phyloP scores from a whole-genome alignment of 2,329 filamentous ascomycete genomes.

The Aureobasidium sp. region DNA sequence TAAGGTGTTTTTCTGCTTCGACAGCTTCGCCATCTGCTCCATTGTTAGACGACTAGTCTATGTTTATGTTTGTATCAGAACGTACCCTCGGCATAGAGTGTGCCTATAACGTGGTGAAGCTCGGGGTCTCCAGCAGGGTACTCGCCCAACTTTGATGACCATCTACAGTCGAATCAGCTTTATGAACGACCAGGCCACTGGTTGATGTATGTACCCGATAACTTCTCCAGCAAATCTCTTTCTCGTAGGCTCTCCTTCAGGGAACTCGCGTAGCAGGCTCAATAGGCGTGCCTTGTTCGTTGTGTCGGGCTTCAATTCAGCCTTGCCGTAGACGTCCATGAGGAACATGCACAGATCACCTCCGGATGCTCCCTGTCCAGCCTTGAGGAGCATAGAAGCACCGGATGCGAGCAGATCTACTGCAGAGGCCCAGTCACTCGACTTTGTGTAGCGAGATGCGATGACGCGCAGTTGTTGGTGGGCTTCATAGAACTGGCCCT shows the following conservation, averaged over 20 bases:
- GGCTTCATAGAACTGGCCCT: slow-evolving; percentile 94
- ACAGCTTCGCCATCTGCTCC: slow-evolving; percentile 69
- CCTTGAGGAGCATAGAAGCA: slow-evolving; percentile 75
- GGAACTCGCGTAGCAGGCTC: slow-evolving; percentile 71
- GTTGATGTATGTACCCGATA: slow-evolving; percentile 51
- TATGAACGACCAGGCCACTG: background rate
- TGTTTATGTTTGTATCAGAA: background rate
- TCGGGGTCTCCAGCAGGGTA: slow-evolving; percentile 89
- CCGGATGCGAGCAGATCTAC: slow-evolving; percentile 81
- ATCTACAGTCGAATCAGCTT: slow-evolving; percentile 37
- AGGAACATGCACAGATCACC: slow-evolving; percentile 83
- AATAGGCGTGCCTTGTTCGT: slow-evolving; percentile 64
- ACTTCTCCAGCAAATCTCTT: slow-evolving; percentile 89
- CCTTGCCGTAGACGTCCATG: slow-evolving; percentile 85
- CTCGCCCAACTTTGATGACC: slow-evolving; percentile 79
- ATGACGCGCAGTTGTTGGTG: slow-evolving; percentile 97
- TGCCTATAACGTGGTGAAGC: slow-evolving; percentile 83
- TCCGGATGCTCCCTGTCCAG: slow-evolving; percentile 87
- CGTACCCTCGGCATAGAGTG: slow-evolving; percentile 68
- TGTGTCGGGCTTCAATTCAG: slow-evolving; percentile 68
- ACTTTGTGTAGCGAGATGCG: slow-evolving; percentile 86
- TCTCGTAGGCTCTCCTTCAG: slow-evolving; percentile 73
- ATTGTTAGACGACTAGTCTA: background rate
- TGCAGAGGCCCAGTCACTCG: slow-evolving; percentile 72
- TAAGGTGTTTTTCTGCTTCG: slow-evolving; percentile 83